Evolutionary conservation across 345 rosid genomes (phyloP), one percentile per base, ranked within the genome.

Genomic region (Moringa oleifera): DNA sequence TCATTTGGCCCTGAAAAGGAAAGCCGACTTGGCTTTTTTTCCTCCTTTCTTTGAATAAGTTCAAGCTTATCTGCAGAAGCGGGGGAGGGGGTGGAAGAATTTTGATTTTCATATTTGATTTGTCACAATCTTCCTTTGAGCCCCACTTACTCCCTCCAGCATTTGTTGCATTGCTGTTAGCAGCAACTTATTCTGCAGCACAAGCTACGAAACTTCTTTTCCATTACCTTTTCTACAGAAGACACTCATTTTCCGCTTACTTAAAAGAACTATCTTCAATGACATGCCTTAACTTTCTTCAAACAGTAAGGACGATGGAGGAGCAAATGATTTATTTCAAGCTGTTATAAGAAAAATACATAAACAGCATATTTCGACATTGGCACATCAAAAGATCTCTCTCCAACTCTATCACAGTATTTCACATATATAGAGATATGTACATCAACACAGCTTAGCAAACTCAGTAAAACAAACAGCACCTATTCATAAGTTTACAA

Each of bases 391-490:
- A 31, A 37, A 63, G 21, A 57, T 25, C 7, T 41, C 55, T 67
- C 65, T 62, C 57, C 68, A 68, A 68, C 28, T 49, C 37, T 63
- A 41, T 23, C 46, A n/a, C 23, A 21, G 58, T 71, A 71, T 69
- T 51, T 68, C 66, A 73, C 71, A 71, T 56, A 41, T 11, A 41
- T 41, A 41, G 21, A 47, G 0, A 58, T 65, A 73, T 79, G 57
- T 73, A 76, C 84, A 76, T 63, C 25, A 23, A 46, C 51, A 60
- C 61, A 63, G 71, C 61, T 58, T 55, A 57, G 59, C 36, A 59
- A 63, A 62, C 68, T 41, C 55, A 63, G 60, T 46, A 62, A 24
- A 68, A 46, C 52, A 55, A 54, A 61, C 52, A 25, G 53, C 67
- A 56, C 49, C 57, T 53, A 55, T 61, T 60, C 67, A 25, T 59